These are phyloP conservation scores for Schoenoplectus tabernaemontani DNA, from an alignment of 202 grass and related monocot genomes.

Conservation along the genomic window DNA sequence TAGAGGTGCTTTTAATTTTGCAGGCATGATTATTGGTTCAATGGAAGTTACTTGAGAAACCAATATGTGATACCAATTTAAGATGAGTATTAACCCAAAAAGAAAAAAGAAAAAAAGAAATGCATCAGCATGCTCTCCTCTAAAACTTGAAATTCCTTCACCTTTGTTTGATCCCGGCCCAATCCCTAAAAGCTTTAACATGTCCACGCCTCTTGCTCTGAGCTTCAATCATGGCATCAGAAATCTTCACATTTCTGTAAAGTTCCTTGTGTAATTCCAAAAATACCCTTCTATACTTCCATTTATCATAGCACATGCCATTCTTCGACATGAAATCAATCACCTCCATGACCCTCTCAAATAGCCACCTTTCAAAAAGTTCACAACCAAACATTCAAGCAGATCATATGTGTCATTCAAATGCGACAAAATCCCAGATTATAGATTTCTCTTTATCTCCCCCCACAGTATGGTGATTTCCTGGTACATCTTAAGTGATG, in stretches of 20 bases:
- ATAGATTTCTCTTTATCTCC: slow-evolving; percentile 67
- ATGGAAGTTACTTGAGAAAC: not conserved
- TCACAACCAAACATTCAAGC: slow-evolving; percentile 57
- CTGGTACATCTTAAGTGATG: slow-evolving; percentile 54
- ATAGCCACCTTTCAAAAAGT: slow-evolving; percentile 79
- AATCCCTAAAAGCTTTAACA: slow-evolving; percentile 68
- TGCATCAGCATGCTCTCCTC: not conserved
- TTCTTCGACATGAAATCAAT: slow-evolving; percentile 56
- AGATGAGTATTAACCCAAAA: not conserved
- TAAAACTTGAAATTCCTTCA: not conserved
- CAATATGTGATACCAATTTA: not conserved
- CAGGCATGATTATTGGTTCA: not conserved
- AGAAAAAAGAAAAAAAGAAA: too few species aligned
- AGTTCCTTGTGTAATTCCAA: slow-evolving; percentile 70
- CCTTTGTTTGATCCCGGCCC: slow-evolving; percentile 47
- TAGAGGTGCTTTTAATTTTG: not conserved
- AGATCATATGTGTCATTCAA: slow-evolving; percentile 47
- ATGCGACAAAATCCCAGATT: slow-evolving; percentile 29
- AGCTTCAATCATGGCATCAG: slow-evolving; percentile 57
- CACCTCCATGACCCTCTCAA: slow-evolving; percentile 76
- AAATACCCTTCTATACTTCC: slow-evolving; percentile 63
- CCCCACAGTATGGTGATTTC: slow-evolving; percentile 76
- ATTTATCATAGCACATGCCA: slow-evolving; percentile 63
- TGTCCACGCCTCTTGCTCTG: slow-evolving; percentile 66
- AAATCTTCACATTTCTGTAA: slow-evolving; percentile 60